Conservation (phyloP, 306 rosid species). For the Nissolia schottii region DNA sequence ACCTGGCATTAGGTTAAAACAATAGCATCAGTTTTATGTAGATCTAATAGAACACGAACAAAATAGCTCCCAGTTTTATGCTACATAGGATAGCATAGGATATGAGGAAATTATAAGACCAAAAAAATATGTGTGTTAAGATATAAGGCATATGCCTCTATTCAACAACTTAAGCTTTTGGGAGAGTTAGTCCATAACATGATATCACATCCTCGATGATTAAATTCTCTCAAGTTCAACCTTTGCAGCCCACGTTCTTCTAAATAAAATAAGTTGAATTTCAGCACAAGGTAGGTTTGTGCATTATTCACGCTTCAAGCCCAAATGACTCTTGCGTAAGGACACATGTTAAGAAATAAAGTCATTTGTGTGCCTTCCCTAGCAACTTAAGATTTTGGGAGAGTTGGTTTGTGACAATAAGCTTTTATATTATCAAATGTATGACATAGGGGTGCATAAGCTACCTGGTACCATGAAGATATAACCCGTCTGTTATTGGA, state of each 20-base stretch:
- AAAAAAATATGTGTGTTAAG: neutral
- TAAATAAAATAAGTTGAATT: too few species aligned
- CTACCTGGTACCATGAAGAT: neutral
- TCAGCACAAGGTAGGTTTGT: too few species aligned
- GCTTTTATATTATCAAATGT: neutral
- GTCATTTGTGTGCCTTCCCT: too few species aligned
- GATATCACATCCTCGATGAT: neutral
- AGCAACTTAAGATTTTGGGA: too few species aligned
- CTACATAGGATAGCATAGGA: neutral
- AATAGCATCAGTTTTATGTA: neutral
- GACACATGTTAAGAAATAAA: neutral
- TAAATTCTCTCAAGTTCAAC: neutral
- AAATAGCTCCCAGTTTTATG: neutral
- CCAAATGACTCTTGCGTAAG: too few species aligned
- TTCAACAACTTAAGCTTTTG: neutral
- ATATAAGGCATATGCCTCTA: neutral
- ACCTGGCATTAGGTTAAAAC: conserved; percentile 47
- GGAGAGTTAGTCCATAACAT: neutral
- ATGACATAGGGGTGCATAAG: neutral
- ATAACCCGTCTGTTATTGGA: neutral
- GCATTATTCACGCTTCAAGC: too few species aligned
- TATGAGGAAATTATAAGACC: neutral
- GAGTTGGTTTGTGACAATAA: neutral
- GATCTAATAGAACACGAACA: neutral
- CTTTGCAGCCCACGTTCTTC: too few species aligned